Evolutionary conservation across 1,284 basidiomycete genomes (phyloP).

Genomic region (Ceratobasidium sp.): DNA sequence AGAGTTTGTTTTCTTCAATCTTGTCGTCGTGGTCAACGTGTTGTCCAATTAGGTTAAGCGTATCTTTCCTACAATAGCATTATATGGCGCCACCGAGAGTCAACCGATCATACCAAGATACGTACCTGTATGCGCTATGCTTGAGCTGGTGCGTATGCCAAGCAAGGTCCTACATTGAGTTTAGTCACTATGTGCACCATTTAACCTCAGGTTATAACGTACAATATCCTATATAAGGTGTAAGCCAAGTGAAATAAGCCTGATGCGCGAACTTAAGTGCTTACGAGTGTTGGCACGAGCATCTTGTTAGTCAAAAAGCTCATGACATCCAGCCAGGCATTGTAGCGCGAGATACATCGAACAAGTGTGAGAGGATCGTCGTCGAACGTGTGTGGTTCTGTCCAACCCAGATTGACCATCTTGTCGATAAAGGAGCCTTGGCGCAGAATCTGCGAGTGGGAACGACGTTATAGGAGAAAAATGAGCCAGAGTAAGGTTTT

Average conservation of each 20-base stretch:
- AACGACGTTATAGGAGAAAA: not conserved
- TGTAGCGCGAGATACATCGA: constrained; percentile 55
- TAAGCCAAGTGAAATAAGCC: not conserved
- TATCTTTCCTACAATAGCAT: constrained; percentile 35
- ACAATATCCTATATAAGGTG: constrained; percentile 43
- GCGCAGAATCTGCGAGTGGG: constrained; percentile 57
- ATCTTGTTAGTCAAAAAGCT: constrained; percentile 53
- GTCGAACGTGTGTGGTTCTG: constrained; percentile 56
- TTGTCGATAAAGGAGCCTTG: constrained; percentile 70
- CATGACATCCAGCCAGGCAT: constrained; percentile 64
- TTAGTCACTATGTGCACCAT: not conserved
- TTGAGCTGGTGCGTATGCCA: constrained; percentile 67
- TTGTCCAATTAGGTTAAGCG: constrained; percentile 44
- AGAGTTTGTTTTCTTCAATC: constrained; percentile 52
- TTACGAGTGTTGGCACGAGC: constrained; percentile 52
- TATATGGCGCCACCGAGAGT: not conserved
- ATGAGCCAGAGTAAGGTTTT: not conserved
- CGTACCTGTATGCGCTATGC: constrained; percentile 54
- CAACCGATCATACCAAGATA: no score
- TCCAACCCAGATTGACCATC: constrained; percentile 65
- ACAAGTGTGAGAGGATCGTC: constrained; percentile 46
- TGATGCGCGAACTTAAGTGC: constrained; percentile 1
- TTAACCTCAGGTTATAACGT: not conserved
- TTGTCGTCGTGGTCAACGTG: constrained; percentile 55
- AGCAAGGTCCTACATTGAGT: constrained; percentile 56